phyloP scores from a whole-genome alignment of 2,329 filamentous ascomycete genomes.

The Ceratocystis colombiana region DNA sequence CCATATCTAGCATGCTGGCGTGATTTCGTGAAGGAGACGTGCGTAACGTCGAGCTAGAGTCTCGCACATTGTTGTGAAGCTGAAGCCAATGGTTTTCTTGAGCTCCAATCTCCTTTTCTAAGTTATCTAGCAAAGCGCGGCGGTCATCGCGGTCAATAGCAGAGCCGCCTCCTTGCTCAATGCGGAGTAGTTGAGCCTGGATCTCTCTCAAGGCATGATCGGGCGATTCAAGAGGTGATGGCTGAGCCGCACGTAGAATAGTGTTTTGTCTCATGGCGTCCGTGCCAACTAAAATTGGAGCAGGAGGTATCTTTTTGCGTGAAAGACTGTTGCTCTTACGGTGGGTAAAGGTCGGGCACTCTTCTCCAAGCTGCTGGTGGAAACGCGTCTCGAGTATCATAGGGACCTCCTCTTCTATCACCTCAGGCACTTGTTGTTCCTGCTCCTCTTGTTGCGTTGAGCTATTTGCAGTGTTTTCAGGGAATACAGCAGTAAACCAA shows the following conservation, averaged over 20 bases:
- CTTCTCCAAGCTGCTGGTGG: conserved; percentile 50
- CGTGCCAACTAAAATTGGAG: conserved; percentile 43
- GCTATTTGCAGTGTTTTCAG: not conserved
- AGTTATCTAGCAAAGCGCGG: conserved; percentile 43
- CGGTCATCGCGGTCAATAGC: conserved; percentile 6
- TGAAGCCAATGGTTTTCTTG: conserved; percentile 52
- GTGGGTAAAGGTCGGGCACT: conserved; percentile 49
- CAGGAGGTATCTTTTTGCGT: conserved; percentile 47
- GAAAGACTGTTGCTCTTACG: conserved; percentile 38
- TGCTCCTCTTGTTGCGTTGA: not conserved
- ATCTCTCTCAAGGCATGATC: conserved; percentile 41
- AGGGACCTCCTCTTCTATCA: conserved; percentile 34
- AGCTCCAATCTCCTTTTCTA: conserved; percentile 52
- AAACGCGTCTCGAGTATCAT: conserved; percentile 32
- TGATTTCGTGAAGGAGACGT: conserved; percentile 28
- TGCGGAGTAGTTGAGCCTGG: conserved; percentile 42
- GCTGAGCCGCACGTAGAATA: conserved; percentile 40
- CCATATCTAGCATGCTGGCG: conserved; percentile 9
- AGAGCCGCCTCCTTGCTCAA: conserved; percentile 33
- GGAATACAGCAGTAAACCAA: conserved; percentile 15
- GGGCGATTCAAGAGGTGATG: conserved; percentile 45
- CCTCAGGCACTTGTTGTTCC: conserved; percentile 29
- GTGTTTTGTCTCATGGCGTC: conserved; percentile 35
- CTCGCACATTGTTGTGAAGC: conserved; percentile 45
- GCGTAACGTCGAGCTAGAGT: conserved; percentile 42